These are phyloP conservation scores for Coleophoma eucalyptorum DNA, from an alignment of 2,329 filamentous ascomycete species.

Conservation along the genomic window DNA sequence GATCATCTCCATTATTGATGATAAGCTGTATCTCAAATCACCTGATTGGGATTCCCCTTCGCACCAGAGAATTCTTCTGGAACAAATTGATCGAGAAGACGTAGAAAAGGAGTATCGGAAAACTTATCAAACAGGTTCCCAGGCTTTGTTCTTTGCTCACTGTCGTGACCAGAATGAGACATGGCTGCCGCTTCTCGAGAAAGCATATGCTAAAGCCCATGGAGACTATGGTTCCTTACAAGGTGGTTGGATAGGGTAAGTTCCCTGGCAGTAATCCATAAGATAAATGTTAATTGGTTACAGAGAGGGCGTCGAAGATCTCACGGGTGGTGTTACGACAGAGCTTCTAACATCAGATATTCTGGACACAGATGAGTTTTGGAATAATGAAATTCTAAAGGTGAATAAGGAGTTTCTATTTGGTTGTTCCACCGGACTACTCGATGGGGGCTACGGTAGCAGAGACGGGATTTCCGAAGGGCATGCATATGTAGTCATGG, in stretches of 20 bases:
- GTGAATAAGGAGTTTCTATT: slow-evolving; percentile 80
- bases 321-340: slow-evolving; percentile 66
- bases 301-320: slow-evolving; percentile 50
- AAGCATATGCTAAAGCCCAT: slow-evolving; percentile 81
- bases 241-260: slow-evolving; percentile 57
- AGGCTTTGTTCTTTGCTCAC: slow-evolving; percentile 74
- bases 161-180: slow-evolving; percentile 75
- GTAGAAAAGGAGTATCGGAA: slow-evolving; percentile 68
- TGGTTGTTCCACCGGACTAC: slow-evolving; percentile 62
- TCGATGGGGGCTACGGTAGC: slow-evolving; percentile 58
- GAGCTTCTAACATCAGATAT: slow-evolving; percentile 71
- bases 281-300: slow-evolving; percentile 2
- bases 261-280: neutral
- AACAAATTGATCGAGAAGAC: slow-evolving; percentile 71
- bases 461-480: slow-evolving; percentile 54
- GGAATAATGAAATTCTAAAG: slow-evolving; percentile 75
- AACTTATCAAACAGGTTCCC: slow-evolving; percentile 52
- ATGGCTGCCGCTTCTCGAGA: slow-evolving; percentile 77
- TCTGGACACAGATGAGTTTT: slow-evolving; percentile 76
- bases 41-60: slow-evolving; percentile 79
- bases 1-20: slow-evolving; percentile 88
- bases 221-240: slow-evolving; percentile 74
- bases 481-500: slow-evolving; percentile 59
- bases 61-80: slow-evolving; percentile 68
- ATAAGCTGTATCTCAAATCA: slow-evolving; percentile 81